Evolutionary conservation across 2,329 filamentous ascomycete species (phyloP).

Genomic region (Colletotrichum sp.): DNA sequence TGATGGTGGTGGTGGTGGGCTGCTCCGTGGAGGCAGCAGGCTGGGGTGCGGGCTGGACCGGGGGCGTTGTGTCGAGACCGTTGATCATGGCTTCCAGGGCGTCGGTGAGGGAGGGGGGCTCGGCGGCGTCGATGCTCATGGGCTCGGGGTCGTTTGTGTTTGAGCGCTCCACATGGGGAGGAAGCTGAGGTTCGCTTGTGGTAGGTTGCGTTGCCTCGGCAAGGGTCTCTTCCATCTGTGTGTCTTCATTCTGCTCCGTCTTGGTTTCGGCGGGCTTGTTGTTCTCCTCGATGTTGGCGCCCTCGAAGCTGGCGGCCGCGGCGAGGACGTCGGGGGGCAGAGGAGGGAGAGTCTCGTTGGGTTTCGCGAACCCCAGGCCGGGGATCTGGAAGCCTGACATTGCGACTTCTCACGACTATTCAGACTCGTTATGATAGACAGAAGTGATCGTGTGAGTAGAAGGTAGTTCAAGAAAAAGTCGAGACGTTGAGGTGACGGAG

Average conservation of each 20-base stretch:
- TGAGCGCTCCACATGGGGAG: not conserved
- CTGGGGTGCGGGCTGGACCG: not conserved
- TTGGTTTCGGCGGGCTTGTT: not conserved
- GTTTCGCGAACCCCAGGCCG: constrained; percentile 46
- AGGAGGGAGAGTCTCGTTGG: constrained; percentile 44
- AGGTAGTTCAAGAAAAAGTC: not conserved
- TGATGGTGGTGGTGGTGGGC: not conserved
- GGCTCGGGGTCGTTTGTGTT: constrained; percentile 27
- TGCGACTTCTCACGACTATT: not conserved
- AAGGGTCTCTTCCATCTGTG: not conserved
- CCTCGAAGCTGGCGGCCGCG: constrained; percentile 30
- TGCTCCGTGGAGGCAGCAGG: not conserved
- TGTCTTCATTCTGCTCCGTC: not conserved
- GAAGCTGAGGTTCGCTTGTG: not conserved
- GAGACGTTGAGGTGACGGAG: not conserved
- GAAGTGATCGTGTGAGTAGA: not conserved
- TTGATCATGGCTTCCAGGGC: constrained; percentile 50
- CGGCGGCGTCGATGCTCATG: constrained; percentile 40
- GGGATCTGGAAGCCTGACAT: constrained; percentile 50
- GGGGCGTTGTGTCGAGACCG: constrained; percentile 30
- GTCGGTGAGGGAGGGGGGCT: constrained; percentile 41
- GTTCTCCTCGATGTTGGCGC: not conserved
- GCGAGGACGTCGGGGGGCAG: constrained; percentile 34
- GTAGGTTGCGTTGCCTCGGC: not conserved
- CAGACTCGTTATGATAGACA: accelerated